Percentiles rank a stretch among this genome's conserved stretches.
phyloP scores from a whole-genome alignment of 306 rosid species.

The Trichosanthes truncata region DNA sequence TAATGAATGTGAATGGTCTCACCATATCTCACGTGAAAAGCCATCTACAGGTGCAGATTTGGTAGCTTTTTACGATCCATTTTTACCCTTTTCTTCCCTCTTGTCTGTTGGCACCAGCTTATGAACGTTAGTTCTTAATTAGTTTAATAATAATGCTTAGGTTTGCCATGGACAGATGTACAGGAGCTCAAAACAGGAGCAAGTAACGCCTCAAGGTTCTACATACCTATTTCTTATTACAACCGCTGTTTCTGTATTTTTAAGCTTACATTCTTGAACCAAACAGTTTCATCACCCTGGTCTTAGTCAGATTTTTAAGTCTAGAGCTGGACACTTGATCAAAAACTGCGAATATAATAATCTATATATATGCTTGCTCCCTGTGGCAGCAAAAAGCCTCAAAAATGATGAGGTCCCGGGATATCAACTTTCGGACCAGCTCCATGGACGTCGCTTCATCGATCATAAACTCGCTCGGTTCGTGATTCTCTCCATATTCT shows the following conservation, averaged over 20 bases:
- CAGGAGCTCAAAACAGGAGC: conserved; percentile 72
- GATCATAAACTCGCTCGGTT: neutral
- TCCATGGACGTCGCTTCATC: neutral
- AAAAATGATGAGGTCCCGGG: neutral
- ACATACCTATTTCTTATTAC: neutral
- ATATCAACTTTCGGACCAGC: neutral
- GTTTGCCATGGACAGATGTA: conserved; percentile 57
- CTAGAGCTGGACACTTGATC: neutral
- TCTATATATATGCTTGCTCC: neutral
- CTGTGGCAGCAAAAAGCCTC: neutral
- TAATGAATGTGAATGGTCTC: conserved; percentile 69
- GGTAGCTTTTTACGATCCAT: neutral
- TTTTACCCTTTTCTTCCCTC: neutral
- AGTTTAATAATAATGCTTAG: conserved; percentile 18
- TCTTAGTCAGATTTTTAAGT: neutral
- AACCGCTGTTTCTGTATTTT: neutral
- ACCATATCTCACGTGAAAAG: conserved; percentile 85
- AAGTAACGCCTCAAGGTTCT: conserved; percentile 40
- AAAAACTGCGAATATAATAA: neutral
- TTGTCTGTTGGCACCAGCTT: neutral
- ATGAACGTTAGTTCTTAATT: conserved; percentile 4
- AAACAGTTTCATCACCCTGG: neutral
- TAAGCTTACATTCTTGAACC: neutral
- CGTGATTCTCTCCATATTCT: neutral
- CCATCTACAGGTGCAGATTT: conserved; percentile 73